A percentile compares a stretch with the other conserved stretches of the same genome.
Evolutionary conservation across 2,329 filamentous ascomycete species (phyloP).

Genomic region (Emergomyces orientalis): DNA sequence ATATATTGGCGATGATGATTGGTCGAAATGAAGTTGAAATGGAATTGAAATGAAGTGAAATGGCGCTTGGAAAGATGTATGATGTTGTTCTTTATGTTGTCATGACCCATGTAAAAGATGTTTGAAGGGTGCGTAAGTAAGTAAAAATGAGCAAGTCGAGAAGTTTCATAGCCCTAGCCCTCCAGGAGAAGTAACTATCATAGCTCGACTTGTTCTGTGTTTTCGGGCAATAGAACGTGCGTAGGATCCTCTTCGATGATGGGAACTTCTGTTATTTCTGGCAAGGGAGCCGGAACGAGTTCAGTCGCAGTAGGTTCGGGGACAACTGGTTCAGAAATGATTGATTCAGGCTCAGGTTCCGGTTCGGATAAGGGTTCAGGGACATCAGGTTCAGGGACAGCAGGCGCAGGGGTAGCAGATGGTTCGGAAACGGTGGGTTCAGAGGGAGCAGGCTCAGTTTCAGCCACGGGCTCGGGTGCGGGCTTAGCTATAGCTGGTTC

Average conservation of each 20-base stretch:
- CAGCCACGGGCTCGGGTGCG: neutral
- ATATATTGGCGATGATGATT: neutral
- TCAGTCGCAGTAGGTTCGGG: neutral
- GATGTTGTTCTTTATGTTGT: neutral
- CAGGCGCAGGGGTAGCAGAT: neutral
- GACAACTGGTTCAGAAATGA: neutral
- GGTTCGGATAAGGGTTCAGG: neutral
- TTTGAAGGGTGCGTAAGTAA: neutral
- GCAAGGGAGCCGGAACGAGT: neutral
- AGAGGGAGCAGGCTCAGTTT: neutral
- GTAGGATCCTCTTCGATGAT: slow-evolving; percentile 3
- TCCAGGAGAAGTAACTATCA: neutral
- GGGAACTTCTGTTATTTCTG: neutral
- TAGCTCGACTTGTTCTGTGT: neutral
- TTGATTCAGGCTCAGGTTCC: neutral
- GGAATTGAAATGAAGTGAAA: neutral
- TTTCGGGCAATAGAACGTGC: neutral
- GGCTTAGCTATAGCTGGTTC: neutral
- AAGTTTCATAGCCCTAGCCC: neutral
- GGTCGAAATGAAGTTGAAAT: neutral
- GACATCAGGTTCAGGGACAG: neutral
- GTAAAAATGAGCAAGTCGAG: neutral
- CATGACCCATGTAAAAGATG: neutral
- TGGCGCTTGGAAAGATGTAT: neutral
- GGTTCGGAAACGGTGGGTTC: neutral